Base-by-base conservation (phyloP, 2,329 filamentous ascomycete genomes). In the Bipolaris zeicola region DNA sequence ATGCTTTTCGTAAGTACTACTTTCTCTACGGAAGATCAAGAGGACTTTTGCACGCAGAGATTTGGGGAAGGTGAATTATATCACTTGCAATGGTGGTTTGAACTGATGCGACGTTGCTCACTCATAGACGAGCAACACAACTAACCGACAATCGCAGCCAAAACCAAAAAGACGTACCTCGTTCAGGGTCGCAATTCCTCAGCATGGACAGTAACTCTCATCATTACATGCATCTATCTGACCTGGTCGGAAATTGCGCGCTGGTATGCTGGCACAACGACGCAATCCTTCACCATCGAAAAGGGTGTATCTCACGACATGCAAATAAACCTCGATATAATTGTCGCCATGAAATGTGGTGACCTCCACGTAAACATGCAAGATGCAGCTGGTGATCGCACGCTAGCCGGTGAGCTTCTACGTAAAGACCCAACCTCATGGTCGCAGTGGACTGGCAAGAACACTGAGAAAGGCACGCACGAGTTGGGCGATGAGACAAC, bases 301-400 rank as follows among this genome's bases (percentile, higher is more conserved):
- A 95, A 96, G 78, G 91, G 91, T 64, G 84, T 99, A 37, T 89
- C 90, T 2, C 92, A 92, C 77, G 84, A 87, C 61, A 85, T 99
- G 75, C 93, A 98, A 78, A 89, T 99, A 79, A 99, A 99, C 80
- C 81, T 99, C 55, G 95, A 99, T 77, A 82, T 96, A n/a, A 91
- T 98, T 5, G 83, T 99, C 46, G 84, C 84, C 50, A 99, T 99
- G 95, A 81, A 83, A 66, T 99, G 95, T 81, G 79, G 83, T 55
- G 89, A 96, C 72, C 79, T 99, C n/a, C 91, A 96, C 79, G 82
- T 99, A 77, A 98, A 99, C 78, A 93, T 99, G 48, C 95, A 98
- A 80, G 95, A 99, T 76, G 93, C 94, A 2, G 87, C 92, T 0
- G 93, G 95, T 50, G 95, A 99, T 76, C 88, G 91, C 61, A 96